A percentile compares a stretch with the other conserved stretches of the same genome.
These are phyloP conservation scores for Iris macrosiphon DNA, from an alignment of 106 monocot genomes.

Conservation along the genomic window DNA sequence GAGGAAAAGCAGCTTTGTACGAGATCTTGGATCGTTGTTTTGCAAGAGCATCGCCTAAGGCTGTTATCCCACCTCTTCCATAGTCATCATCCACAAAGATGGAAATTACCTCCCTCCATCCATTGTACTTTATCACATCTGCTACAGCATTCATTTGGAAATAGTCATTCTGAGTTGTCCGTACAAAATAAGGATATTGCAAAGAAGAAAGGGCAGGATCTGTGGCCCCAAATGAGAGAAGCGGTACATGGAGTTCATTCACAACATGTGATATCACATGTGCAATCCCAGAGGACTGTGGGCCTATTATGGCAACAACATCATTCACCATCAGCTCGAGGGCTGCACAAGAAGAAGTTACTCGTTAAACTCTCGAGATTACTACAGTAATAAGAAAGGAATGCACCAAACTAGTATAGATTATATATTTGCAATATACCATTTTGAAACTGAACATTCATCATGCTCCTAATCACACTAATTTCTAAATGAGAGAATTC, in stretches of 20 bases:
- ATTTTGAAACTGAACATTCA: too few species aligned
- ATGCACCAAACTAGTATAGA: neutral
- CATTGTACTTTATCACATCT: slow-evolving; percentile 36
- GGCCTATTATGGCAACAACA: slow-evolving; percentile 62
- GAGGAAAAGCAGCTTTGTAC: slow-evolving; percentile 55
- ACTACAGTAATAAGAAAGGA: neutral
- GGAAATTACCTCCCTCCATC: slow-evolving; percentile 57
- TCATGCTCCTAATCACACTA: too few species aligned
- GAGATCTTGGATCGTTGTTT: slow-evolving; percentile 43
- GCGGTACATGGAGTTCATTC: slow-evolving; percentile 53
- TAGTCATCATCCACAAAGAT: slow-evolving; percentile 73
- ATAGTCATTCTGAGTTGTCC: slow-evolving; percentile 41
- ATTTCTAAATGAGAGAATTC: too few species aligned
- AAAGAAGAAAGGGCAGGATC: slow-evolving; percentile 50
- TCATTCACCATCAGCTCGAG: slow-evolving; percentile 59
- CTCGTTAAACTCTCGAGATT: neutral
- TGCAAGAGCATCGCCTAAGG: slow-evolving; percentile 37
- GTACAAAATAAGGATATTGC: slow-evolving; percentile 51
- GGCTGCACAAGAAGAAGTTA: slow-evolving; percentile 26
- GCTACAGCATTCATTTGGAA: slow-evolving; percentile 69
- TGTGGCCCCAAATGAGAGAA: slow-evolving; percentile 65
- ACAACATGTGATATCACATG: slow-evolving; percentile 61
- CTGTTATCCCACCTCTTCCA: slow-evolving; percentile 46
- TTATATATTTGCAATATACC: neutral
- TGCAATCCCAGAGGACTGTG: slow-evolving; percentile 57